Base-by-base conservation (phyloP, 2,329 filamentous ascomycete genomes). In the Kalaharituber pfeilii region DNA sequence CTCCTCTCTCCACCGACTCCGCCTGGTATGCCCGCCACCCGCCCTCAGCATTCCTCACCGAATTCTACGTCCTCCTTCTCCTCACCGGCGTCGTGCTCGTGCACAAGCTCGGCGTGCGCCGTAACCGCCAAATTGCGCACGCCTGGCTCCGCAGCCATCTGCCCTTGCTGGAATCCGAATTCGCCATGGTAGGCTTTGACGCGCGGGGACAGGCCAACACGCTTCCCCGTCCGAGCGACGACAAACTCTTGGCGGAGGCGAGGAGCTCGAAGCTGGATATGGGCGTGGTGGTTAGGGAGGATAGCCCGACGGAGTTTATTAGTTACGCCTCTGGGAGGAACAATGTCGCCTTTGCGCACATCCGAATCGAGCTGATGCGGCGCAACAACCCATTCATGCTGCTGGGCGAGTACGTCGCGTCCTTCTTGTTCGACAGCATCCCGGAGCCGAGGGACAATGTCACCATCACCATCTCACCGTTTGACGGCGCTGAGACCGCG, bases 311-410 rank as follows among this genome's bases (percentile, higher is more conserved):
- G 64, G 86, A 95, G 70, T 96, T 81, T 70, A 73, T 82, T 54
- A 81, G 82, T 9, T 98, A 98, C 68, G 86, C 85, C 30, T 88
- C 87, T 29, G 91, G 91, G 53, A 80, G 91, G 62, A 84, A 88
- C 74, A 98, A 98, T 68, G 76, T 91, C 36, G 89, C 89, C 18
- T 96, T 93, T 67, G 70, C 89, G 65, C 89, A 98, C 65, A 73
- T 94, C 67, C 85, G 84, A 71, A 72, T 95, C 66, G 82, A 78
- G 51, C 73, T 95, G 60, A 75, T 80, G 66, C 93, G 91, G 75
- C 79, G 86, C 63, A 93, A 87, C 74, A 95, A 94, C 72, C 88
- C 88, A 1, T 68, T 81, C 51, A 70, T 73, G 47, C 72, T 77
- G 65, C 62, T 76, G n/a, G 75, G 80, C 60, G 91, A 98, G 71